phyloP scores from a whole-genome alignment of 768 basidiomycete species.

The Hygrophorus pudorinus region DNA sequence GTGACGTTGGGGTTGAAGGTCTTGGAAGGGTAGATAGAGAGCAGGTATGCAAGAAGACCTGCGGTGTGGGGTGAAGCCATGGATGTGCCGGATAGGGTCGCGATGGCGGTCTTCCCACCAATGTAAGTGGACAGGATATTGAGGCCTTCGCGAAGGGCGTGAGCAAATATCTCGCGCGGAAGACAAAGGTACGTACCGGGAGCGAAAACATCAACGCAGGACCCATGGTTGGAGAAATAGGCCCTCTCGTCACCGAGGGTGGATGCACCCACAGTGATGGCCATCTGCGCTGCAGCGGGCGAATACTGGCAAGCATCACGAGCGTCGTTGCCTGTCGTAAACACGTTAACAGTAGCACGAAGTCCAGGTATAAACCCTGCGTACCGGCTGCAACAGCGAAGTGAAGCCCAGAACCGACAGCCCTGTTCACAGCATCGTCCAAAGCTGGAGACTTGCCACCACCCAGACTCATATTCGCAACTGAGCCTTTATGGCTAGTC shows the following conservation, averaged over 20 bases:
- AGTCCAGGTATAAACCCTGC: slow-evolving; percentile 10
- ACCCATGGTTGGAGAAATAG: slow-evolving; percentile 88
- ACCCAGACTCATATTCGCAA: slow-evolving; percentile 96
- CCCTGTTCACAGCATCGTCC: slow-evolving; percentile 76
- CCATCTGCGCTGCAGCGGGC: slow-evolving; percentile 80
- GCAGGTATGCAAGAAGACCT: slow-evolving; percentile 60
- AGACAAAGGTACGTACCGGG: slow-evolving; percentile 43
- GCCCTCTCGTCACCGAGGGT: slow-evolving; percentile 75
- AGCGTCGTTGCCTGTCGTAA: slow-evolving; percentile 58
- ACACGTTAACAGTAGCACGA: neutral
- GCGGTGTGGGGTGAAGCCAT: slow-evolving; percentile 55
- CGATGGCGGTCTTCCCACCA: slow-evolving; percentile 45
- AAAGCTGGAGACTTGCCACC: slow-evolving; percentile 86
- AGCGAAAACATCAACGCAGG: slow-evolving; percentile 88
- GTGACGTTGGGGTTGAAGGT: slow-evolving; percentile 41
- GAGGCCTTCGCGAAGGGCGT: slow-evolving; percentile 32
- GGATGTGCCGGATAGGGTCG: slow-evolving; percentile 81
- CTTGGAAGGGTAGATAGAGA: slow-evolving; percentile 71
- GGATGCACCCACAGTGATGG: slow-evolving; percentile 91
- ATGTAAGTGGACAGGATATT: slow-evolving; percentile 89
- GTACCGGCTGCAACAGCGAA: slow-evolving; percentile 94
- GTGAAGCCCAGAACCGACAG: slow-evolving; percentile 79
- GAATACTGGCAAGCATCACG: slow-evolving; percentile 89
- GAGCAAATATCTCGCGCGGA: neutral
- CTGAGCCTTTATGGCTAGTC: slow-evolving; percentile 86